Base-by-base conservation (phyloP, 257 asterid species). In the Solanum verrucosum region DNA sequence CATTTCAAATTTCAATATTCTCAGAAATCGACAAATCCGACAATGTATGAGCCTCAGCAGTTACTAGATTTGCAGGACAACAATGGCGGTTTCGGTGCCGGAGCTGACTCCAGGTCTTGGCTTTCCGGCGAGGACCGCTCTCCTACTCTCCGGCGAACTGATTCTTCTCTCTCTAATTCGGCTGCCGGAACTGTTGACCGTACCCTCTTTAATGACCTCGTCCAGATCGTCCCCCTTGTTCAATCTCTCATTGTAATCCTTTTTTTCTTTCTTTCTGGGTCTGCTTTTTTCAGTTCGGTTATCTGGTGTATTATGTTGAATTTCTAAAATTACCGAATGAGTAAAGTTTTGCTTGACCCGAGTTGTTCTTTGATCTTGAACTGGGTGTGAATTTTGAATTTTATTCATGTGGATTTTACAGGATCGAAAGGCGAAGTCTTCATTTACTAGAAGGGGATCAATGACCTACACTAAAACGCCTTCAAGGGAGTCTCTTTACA, bases 401-500 rank as follows among this genome's bases (percentile, higher is more conserved):
- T 29, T 5, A 16, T 33, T 34, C 31, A 78, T 88, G 86, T 31
- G 34, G 27, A 87, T 86, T 81, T 52, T 74, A 56, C 84, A 97
- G 99, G 99, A 95, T 90, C 94, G 89, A 91, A 97, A 95, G 88
- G 92, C 93, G 84, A 94, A 89, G 75, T 68, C 96, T 44, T 93
- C 97, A 34, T 97, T 94, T 87, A 92, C 93, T 56, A 94, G 98
- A 81, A 92, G 98, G 90, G 98, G 98, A 86, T 95, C 99, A 29
- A 91, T 97, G 98, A 89, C 92, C 88, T 97, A 96, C 87, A 97
- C 99, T 9, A 96, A 96, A 92, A 93, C 98, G 86, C 99, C 99
- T 59, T 92, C 98, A 27, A 93, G 95, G 81, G 98, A 97, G 84
- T 93, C 95, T 46, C 92, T 96, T 9, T 85, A 89, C 91, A 92